Evolutionary conservation across 140 eudicot genomes (phyloP).

Genomic region (Stevia rebaudiana): DNA sequence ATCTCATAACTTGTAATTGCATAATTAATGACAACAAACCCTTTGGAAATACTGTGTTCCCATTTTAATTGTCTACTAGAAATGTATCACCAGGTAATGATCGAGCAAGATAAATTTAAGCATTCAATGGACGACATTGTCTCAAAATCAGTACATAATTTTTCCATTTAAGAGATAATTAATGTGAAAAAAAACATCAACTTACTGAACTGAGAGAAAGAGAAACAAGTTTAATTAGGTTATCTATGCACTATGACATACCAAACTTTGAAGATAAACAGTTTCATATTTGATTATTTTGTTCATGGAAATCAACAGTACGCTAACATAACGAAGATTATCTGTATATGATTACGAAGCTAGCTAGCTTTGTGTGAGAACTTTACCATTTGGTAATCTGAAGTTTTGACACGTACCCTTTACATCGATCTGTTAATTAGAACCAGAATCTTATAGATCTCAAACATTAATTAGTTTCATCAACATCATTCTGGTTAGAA

Average conservation of each 20-base stretch:
- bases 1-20: not conserved
- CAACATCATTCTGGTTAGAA: constrained; percentile 1
- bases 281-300: not conserved
- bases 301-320: not conserved
- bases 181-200: too few relatives aligned
- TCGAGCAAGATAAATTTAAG: not conserved
- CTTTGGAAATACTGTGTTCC: not conserved
- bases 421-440: not conserved
- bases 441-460: not conserved
- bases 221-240: not conserved
- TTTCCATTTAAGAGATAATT: not conserved
- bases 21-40: not conserved
- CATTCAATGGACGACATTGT: not conserved
- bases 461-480: not conserved
- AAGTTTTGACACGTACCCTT: constrained; percentile 4
- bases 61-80: not conserved
- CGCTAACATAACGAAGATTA: not conserved
- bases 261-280: not conserved
- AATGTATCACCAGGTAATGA: not conserved
- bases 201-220: not conserved
- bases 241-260: not conserved
- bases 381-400: constrained; percentile 18
- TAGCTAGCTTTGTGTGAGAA: constrained; percentile 8
- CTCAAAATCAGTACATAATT: not conserved
- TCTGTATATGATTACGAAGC: constrained; percentile 4